Percentiles rank a stretch among this genome's conserved stretches.
Conservation (phyloP, 2,329 filamentous ascomycete genomes). For the Pyricularia grisea region DNA sequence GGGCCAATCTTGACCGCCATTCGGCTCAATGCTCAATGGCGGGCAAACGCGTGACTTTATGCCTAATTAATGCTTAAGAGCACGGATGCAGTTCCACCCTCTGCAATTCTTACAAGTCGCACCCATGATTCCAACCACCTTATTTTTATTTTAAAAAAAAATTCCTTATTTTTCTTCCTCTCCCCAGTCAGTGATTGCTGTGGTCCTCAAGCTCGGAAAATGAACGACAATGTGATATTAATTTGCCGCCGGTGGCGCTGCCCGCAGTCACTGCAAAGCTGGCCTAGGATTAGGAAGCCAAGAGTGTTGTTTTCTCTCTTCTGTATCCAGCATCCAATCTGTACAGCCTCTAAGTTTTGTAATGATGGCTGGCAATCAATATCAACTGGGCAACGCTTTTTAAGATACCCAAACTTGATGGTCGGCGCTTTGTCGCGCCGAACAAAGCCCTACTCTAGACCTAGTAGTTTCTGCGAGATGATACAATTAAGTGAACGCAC, state of each 20-base stretch:
- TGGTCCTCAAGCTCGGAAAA: background rate
- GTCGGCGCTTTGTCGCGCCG: too few relatives aligned
- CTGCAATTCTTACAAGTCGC: background rate
- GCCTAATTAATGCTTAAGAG: background rate
- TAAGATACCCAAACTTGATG: too few relatives aligned
- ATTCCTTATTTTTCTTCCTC: background rate
- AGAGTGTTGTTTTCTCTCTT: background rate
- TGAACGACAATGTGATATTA: background rate
- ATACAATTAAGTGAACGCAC: too few relatives aligned
- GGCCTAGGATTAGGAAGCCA: too few relatives aligned
- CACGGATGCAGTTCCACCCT: background rate
- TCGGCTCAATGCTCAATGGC: background rate
- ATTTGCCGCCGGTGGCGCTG: too few relatives aligned
- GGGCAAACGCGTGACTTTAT: background rate
- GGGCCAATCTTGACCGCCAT: background rate
- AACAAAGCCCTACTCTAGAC: too few relatives aligned
- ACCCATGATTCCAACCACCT: background rate
- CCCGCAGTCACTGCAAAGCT: too few relatives aligned
- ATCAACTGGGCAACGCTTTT: background rate
- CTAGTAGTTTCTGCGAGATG: too few relatives aligned
- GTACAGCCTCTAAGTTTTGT: background rate
- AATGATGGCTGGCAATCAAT: background rate
- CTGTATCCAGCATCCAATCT: background rate
- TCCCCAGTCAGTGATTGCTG: background rate
- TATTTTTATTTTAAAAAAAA: too few relatives aligned